Percentiles rank a stretch among this genome's conserved stretches.
phyloP scores from a whole-genome alignment of 352 stramenopile genomes.

The Globisporangium acanthophoron region DNA sequence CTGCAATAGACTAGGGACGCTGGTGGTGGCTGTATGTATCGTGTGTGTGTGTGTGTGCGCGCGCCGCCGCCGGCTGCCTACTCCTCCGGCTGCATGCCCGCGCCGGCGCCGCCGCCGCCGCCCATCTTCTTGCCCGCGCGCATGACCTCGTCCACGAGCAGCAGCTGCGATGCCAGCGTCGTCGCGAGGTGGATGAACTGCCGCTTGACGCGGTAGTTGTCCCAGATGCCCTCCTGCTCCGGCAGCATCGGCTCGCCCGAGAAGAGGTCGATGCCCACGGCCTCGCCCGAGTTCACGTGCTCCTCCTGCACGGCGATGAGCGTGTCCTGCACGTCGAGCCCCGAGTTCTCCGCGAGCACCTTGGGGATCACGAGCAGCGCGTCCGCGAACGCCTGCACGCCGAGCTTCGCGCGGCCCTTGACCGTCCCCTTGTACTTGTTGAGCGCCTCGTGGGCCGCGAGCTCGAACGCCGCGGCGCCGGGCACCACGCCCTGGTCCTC shows the following conservation, averaged over 20 bases:
- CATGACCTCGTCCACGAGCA: constrained; percentile 99
- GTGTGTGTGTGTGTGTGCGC: not conserved
- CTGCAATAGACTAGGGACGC: too few relatives aligned
- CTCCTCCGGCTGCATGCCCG: constrained; percentile 53
- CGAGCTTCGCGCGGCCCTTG: constrained; percentile 96
- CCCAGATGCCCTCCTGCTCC: constrained; percentile 95
- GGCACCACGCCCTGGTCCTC: constrained; percentile 96
- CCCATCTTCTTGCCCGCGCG: constrained; percentile 97
- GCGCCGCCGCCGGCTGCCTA: constrained; percentile 18
- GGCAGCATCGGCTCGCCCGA: constrained; percentile 97
- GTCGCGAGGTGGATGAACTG: constrained; percentile 98
- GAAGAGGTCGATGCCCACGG: constrained; percentile 95
- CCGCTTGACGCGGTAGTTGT: constrained; percentile 99
- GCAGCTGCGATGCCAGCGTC: constrained; percentile 96
- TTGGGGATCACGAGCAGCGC: constrained; percentile 98
- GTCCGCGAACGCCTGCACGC: constrained; percentile 97
- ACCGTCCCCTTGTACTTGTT: constrained; percentile 82
- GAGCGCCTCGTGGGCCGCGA: constrained; percentile 89
- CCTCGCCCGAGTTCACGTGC: constrained; percentile 80
- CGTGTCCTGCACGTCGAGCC: constrained; percentile 91
- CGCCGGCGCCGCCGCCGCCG: constrained; percentile 41
- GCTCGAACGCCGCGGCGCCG: constrained; percentile 96
- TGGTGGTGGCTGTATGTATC: not conserved
- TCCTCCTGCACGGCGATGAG: constrained; percentile 97
- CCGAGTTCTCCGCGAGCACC: constrained; percentile 91